phyloP scores from a whole-genome alignment of 1,284 basidiomycete genomes.

The Phellinidium pouzarii region DNA sequence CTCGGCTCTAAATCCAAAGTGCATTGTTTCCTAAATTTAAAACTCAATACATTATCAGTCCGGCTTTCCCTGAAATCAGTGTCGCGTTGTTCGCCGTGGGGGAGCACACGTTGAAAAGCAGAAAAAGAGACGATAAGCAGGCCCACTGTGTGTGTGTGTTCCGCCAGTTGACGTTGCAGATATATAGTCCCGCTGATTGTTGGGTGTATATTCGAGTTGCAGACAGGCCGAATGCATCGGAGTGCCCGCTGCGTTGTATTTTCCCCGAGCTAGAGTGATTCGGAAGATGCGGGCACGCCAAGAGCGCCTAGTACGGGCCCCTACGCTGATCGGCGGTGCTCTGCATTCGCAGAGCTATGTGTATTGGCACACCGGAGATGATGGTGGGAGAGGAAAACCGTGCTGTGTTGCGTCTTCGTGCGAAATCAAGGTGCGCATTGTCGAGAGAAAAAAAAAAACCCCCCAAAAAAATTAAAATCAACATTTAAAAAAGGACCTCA shows the following conservation, averaged over 20 bases:
- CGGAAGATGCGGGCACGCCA: not conserved
- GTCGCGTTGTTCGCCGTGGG: not conserved
- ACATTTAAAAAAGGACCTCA: not conserved
- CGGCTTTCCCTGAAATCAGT: not conserved
- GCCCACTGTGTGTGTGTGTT: not conserved
- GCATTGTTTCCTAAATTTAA: not conserved
- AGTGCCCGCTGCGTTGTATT: too few species aligned
- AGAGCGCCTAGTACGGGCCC: not conserved
- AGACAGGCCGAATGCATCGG: not conserved
- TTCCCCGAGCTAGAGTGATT: not conserved
- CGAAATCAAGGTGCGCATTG: not conserved
- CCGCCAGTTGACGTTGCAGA: not conserved
- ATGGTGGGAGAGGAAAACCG: constrained; percentile 3
- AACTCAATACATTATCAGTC: not conserved
- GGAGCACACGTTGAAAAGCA: not conserved
- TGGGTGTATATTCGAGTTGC: too few species aligned
- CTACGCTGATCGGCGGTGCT: not conserved
- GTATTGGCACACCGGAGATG: not conserved
- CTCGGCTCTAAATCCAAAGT: not conserved
- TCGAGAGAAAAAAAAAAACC: not conserved
- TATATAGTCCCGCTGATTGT: not conserved
- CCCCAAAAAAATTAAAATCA: not conserved
- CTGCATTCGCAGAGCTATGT: not conserved
- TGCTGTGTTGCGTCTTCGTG: not conserved
- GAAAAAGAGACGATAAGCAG: not conserved